Base-by-base conservation (phyloP, 306 rosid species). In the Quercus cerris region DNA sequence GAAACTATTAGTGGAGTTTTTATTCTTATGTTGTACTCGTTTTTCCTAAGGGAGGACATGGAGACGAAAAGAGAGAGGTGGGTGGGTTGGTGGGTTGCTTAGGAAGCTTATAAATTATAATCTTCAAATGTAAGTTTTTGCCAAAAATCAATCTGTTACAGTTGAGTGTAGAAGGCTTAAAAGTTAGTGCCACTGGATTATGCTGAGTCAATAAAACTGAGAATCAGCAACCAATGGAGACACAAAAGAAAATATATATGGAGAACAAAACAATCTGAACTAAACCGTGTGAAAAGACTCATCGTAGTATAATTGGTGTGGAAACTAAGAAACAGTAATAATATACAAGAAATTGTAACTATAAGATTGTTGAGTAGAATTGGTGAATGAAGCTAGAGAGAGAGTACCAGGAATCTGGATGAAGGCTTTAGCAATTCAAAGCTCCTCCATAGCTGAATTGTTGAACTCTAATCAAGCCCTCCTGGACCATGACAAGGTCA, bases 401-500 rank as follows among this genome's bases (percentile, higher is more conserved):
- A 76, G 46, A 77, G 58, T 66, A 77, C 74, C 75, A 77, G 55
- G 54, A 20, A 46, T 52, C 20, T 33, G 13, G 33, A 67, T 9
- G 33, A 28, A 13, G 10, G 33, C 35, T 63, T 63, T 63, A 58
- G 31, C 59, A 46, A 27, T 25, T 76, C 72, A 46, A 27, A 59
- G 33, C 30, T 17, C 30, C 66, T 17, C 41, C 69, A 33, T 22
- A 19, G 70, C 27, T 3, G 31, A 79, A 79, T 51, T 44, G 6
- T 56, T n/a, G 44, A 8, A 17, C 6, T 63, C 57, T 10, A 0
- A 49, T 17, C n/a, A 17, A 77, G 46, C 69, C 61, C 30, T 38
- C 57, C 52, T 70, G 62, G 79, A 81, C 78, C 35, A 71, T 7
- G 52, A 75, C 77, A 71, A 28, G 77, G 83, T 79, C 86, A 78